A percentile compares a stretch with the other conserved stretches of the same genome.
phyloP scores from a whole-genome alignment of 2,329 filamentous ascomycete genomes.

The Aspergillus quadrilineatus region DNA sequence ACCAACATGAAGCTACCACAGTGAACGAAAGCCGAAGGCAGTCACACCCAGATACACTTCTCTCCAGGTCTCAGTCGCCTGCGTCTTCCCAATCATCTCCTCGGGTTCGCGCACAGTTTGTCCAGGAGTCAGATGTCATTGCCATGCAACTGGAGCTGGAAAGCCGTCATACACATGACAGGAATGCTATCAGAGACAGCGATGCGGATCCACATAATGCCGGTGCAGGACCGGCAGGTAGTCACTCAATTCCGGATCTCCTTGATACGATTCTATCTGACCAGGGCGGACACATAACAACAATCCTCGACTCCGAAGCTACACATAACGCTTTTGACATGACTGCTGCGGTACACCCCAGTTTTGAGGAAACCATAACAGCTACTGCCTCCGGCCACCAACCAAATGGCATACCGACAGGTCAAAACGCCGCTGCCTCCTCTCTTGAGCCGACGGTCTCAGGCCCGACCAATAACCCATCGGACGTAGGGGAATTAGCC shows the following conservation, averaged over 20 bases:
- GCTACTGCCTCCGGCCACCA: conserved; percentile 4
- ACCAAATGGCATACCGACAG: conserved; percentile 10
- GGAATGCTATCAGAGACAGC: conserved; percentile 18
- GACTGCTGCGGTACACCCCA: conserved; percentile 21
- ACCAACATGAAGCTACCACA: conserved; percentile 11
- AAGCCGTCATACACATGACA: conserved; percentile 28
- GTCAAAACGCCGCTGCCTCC: conserved; percentile 15
- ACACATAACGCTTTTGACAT: conserved; percentile 27
- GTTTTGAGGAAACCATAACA: conserved; percentile 14
- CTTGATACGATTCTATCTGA: conserved; percentile 37
- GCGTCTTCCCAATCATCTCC: conserved; percentile 44
- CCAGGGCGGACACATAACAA: conserved; percentile 25
- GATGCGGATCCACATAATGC: conserved; percentile 15
- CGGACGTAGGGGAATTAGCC: conserved; percentile 34
- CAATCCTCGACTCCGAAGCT: conserved; percentile 17
- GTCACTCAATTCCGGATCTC: conserved; percentile 35
- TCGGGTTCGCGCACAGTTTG: conserved; percentile 43
- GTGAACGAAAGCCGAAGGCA: conserved; percentile 22
- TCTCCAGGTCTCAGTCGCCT: conserved; percentile 41
- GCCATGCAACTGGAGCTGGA: conserved; percentile 46
- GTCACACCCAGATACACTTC: conserved; percentile 42
- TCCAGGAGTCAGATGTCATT: conserved; percentile 45
- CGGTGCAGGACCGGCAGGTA: conserved; percentile 21
- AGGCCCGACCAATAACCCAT: conserved; percentile 26
- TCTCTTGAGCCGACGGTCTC: conserved; percentile 13